Evolutionary conservation across 176 grass and related monocot genomes (phyloP).

Genomic region (Carex kokanica): DNA sequence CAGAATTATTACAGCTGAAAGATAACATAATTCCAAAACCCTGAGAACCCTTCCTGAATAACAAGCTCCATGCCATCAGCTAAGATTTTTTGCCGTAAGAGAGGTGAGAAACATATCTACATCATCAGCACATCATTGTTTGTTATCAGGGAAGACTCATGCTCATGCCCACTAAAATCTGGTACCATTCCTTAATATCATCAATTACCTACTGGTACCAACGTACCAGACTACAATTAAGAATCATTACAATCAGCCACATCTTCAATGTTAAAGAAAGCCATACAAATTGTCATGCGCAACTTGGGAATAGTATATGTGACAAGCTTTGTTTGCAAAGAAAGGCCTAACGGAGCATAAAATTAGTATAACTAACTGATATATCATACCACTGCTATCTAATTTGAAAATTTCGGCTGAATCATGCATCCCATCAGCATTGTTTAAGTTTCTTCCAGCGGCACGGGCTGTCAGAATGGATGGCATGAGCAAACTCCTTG

Average conservation of each 20-base stretch:
- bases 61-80: not conserved
- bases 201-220: not conserved
- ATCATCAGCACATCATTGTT: not conserved
- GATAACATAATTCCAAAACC: not conserved
- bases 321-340: no score
- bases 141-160: not conserved
- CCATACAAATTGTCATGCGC: not conserved
- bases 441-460: not conserved
- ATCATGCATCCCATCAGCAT: slow-evolving; percentile 25
- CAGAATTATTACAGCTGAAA: not conserved
- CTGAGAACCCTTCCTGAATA: not conserved
- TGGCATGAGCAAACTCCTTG: not conserved
- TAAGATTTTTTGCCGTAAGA: not conserved
- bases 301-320: not conserved
- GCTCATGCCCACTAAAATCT: not conserved
- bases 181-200: not conserved
- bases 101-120: no score
- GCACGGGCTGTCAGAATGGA: not conserved
- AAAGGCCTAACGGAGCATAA: no score
- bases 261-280: not conserved
- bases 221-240: not conserved
- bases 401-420: slow-evolving; percentile 13
- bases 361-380: not conserved
- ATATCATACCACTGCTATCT: not conserved
- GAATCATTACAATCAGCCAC: not conserved